Base-by-base conservation (phyloP, 495 filamentous ascomycete genomes). In the Rostrohypoxylon terebratum region DNA sequence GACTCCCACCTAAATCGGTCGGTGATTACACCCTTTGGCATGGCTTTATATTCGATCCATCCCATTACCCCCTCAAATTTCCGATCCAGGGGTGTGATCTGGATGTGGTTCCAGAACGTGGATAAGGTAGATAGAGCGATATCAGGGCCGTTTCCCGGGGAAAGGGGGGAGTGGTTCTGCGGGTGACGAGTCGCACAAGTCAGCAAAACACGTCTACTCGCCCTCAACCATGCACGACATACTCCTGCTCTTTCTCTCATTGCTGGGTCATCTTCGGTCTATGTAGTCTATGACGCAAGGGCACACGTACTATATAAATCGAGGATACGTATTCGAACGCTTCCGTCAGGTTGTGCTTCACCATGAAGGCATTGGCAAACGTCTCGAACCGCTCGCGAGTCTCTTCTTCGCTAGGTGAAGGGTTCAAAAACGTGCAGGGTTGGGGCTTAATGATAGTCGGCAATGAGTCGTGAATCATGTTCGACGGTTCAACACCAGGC, bases 321-420 rank as follows among this genome's bases (percentile, higher is more conserved):
- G 73, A 48, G 3, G 50, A 63, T 25, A 81, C 76, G 68, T 76
- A 81, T 58, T 68, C 61, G 63, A 81, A 81, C 10, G 79, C 77
- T 25, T 74, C 65, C 25, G 77, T 77, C 3, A 80, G 71, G 25
- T 79, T 81, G 62, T 77, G 79, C 21, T 54, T 68, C 14, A 72
- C 60, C 16, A 81, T 59, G 57, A 81, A 80, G 3, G 77, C 78
- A 2, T 78, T n/a, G 3, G 77, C 77, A 53, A 81, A 80, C 23
- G 65, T 59, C 58, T 79, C 68, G 57, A 75, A 75, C 7, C 77
- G 69, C n/a, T 20, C 69, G 6, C 66, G 55, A 3, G 73, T 75
- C 60, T 77, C 74, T 4, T 77, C 64, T 16, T 72, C 74, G 28
- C 67, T 68, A 7, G 70, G 73, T 36, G 59, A 61, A 31, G 75